These are phyloP conservation scores for Yamadazyma trypodendri DNA, from an alignment of 1,139 yeast species.

Conservation along the genomic window DNA sequence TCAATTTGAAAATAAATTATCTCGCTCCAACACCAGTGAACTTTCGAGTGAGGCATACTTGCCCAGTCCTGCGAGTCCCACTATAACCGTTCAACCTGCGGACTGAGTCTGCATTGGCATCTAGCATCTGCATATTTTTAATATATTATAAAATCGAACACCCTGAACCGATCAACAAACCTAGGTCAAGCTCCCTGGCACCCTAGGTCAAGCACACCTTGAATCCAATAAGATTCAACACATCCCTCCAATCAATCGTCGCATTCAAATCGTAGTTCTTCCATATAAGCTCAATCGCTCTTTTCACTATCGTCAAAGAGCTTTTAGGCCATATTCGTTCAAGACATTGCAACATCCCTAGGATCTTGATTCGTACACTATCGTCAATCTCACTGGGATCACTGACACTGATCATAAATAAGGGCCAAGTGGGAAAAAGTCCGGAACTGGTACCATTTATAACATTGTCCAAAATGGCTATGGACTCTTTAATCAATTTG, in stretches of 20 bases:
- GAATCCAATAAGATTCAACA: slow-evolving; percentile 18
- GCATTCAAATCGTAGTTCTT: slow-evolving; percentile 20
- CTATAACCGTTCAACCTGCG: slow-evolving; percentile 12
- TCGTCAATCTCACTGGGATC: slow-evolving; percentile 14
- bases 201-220: slow-evolving; percentile 12
- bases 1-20: slow-evolving; percentile 14
- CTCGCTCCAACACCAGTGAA: slow-evolving; percentile 7
- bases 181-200: background rate
- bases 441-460: background rate
- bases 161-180: no score
- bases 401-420: slow-evolving; percentile 18
- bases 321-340: slow-evolving; percentile 23
- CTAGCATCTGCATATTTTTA: background rate
- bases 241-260: slow-evolving; percentile 22
- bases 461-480: slow-evolving; percentile 3
- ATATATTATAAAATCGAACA: background rate
- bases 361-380: slow-evolving; percentile 13
- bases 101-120: background rate
- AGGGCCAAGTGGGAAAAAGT: slow-evolving; percentile 26
- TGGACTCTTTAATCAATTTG: slow-evolving; percentile 3
- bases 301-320: slow-evolving; percentile 16
- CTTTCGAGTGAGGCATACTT: slow-evolving; percentile 1
- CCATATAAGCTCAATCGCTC: slow-evolving; percentile 28
- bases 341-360: slow-evolving; percentile 16
- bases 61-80: slow-evolving; percentile 14